A percentile compares a stretch with the other conserved stretches of the same genome.
These are phyloP conservation scores for Cryptococcus sp. DNA, from an alignment of 1,284 basidiomycete species.

Conservation along the genomic window DNA sequence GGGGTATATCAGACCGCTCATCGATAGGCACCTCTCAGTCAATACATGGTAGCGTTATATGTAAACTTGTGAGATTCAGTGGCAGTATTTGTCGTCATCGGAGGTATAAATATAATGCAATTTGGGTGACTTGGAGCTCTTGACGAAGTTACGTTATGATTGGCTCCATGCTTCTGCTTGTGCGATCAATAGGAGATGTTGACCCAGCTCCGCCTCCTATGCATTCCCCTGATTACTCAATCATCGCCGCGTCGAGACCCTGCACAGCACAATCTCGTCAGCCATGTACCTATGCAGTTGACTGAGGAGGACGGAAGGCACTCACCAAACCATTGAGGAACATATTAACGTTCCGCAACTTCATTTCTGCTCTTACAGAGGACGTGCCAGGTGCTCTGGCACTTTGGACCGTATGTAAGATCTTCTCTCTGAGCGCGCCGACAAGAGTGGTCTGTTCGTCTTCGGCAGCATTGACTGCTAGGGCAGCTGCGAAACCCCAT, in stretches of 20 bases:
- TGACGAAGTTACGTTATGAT: too few species aligned
- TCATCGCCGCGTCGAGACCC: conserved; percentile 49
- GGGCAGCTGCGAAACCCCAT: conserved; percentile 60
- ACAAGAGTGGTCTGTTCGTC: conserved; percentile 85
- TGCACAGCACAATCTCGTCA: conserved; percentile 7
- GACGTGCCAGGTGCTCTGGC: conserved; percentile 41
- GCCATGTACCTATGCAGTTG: not conserved
- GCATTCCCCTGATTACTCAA: conserved; percentile 21
- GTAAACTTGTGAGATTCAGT: too few species aligned
- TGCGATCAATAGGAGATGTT: not conserved
- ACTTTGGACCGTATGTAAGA: conserved; percentile 51
- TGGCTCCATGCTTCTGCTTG: too few species aligned
- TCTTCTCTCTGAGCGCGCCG: conserved; percentile 80
- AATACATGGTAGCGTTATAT: too few species aligned
- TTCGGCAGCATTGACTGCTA: conserved; percentile 80
- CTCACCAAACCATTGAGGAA: conserved; percentile 52
- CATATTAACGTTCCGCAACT: conserved; percentile 53
- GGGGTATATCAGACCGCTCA: too few species aligned
- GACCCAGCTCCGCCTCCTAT: conserved; percentile 1
- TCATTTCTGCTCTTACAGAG: conserved; percentile 43
- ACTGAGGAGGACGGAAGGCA: not conserved
- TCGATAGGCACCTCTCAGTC: too few species aligned
- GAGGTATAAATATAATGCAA: too few species aligned
- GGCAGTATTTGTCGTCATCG: too few species aligned
- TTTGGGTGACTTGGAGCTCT: too few species aligned